Evolutionary conservation across 1,284 basidiomycete species (phyloP).

Genomic region (Cryptococcus sp.): DNA sequence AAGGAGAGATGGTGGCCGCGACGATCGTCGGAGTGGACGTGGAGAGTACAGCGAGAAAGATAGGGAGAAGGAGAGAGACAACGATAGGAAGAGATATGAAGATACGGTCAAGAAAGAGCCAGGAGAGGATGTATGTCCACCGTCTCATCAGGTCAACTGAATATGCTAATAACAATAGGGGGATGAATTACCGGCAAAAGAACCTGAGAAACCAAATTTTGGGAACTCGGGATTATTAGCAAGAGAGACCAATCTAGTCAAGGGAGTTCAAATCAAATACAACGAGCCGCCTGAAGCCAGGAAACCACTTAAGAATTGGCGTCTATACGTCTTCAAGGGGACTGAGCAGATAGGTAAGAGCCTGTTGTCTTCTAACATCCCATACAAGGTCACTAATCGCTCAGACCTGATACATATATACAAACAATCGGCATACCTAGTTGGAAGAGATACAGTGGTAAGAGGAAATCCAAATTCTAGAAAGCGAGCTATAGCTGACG

Average conservation of each 20-base stretch:
- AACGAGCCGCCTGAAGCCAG: slow-evolving; percentile 98
- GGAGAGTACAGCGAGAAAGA: slow-evolving; percentile 23
- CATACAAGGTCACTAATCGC: neutral
- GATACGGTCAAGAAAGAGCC: slow-evolving; percentile 21
- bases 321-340: slow-evolving; percentile 96
- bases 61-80: slow-evolving; percentile 36
- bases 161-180: slow-evolving; percentile 5
- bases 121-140: slow-evolving; percentile 10
- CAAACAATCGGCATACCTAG: slow-evolving; percentile 87
- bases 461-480: slow-evolving; percentile 11
- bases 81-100: slow-evolving; percentile 39
- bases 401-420: slow-evolving; percentile 84
- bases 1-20: slow-evolving; percentile 3
- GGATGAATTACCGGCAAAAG: slow-evolving; percentile 14
- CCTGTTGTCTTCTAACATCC: too few species aligned
- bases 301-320: slow-evolving; percentile 83
- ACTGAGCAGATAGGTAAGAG: slow-evolving; percentile 85
- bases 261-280: slow-evolving; percentile 89
- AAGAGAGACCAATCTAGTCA: slow-evolving; percentile 86
- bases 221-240: slow-evolving; percentile 82
- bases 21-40: neutral
- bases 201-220: slow-evolving; percentile 69
- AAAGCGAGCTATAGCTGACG: neutral
- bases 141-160: neutral
- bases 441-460: slow-evolving; percentile 83